Evolutionary conservation across 257 asterid species (phyloP).

Genomic region (Lantana camara): DNA sequence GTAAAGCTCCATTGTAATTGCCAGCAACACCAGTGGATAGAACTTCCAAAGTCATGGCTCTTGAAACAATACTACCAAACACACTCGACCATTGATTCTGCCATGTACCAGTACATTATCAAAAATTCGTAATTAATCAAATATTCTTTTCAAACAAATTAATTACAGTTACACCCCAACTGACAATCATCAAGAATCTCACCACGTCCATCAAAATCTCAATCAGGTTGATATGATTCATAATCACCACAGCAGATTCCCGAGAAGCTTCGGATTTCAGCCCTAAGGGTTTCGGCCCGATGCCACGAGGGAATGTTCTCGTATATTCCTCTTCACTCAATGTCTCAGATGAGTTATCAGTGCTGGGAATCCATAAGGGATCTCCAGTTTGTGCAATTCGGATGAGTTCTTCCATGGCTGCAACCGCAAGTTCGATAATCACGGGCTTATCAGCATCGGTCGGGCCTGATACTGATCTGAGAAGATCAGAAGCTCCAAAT

Average conservation of each 20-base stretch:
- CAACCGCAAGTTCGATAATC: slow-evolving; percentile 74
- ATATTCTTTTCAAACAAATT: neutral
- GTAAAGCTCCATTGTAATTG: slow-evolving; percentile 60
- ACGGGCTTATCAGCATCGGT: slow-evolving; percentile 66
- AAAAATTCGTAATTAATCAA: neutral
- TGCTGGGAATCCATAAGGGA: slow-evolving; percentile 61
- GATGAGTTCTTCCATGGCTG: slow-evolving; percentile 83
- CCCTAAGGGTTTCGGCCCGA: slow-evolving; percentile 52
- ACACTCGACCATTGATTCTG: slow-evolving; percentile 54
- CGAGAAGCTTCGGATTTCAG: slow-evolving; percentile 52
- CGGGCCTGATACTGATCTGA: slow-evolving; percentile 63
- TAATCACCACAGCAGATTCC: slow-evolving; percentile 51
- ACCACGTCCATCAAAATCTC: slow-evolving; percentile 68
- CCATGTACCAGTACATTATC: neutral
- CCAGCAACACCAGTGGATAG: slow-evolving; percentile 64
- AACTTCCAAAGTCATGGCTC: slow-evolving; percentile 48
- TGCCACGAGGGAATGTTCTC: slow-evolving; percentile 45
- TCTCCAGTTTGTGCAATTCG: slow-evolving; percentile 74
- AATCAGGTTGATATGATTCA: slow-evolving; percentile 52
- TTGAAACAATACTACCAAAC: slow-evolving; percentile 51
- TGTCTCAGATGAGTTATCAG: slow-evolving; percentile 27
- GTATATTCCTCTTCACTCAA: slow-evolving; percentile 51
- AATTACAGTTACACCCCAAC: neutral
- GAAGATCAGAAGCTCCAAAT: slow-evolving; percentile 55
- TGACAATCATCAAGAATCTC: neutral